Conservation (phyloP, 352 stramenopile species). For the Peronospora tabacina region DNA sequence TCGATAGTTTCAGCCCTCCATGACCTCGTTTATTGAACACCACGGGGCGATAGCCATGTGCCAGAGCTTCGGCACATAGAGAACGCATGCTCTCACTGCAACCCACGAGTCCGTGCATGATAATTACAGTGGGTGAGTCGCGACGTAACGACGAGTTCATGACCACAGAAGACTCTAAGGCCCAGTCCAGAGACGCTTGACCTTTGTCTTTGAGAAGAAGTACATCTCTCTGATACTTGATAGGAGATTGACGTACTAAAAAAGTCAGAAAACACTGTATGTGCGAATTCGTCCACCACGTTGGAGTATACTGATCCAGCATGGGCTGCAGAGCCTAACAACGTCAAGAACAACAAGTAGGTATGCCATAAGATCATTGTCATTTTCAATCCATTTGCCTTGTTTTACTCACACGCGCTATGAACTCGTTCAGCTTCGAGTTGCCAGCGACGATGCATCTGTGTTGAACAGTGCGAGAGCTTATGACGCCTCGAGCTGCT, state of each 20-base stretch:
- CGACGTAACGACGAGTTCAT: constrained; percentile 9
- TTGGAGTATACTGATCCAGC: constrained; percentile 51
- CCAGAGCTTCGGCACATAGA: constrained; percentile 53
- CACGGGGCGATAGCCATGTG: constrained; percentile 59
- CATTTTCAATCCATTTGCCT: constrained; percentile 2
- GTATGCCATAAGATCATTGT: neutral
- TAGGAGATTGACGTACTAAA: constrained; percentile 43
- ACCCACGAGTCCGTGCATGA: constrained; percentile 65
- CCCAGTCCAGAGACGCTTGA: constrained; percentile 66
- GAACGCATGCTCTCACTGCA: constrained; percentile 56
- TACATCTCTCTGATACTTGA: constrained; percentile 58
- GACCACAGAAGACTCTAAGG: constrained; percentile 27
- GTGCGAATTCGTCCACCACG: constrained; percentile 73
- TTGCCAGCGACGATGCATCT: constrained; percentile 53
- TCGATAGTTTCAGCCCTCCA: constrained; percentile 49
- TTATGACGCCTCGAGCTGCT: constrained; percentile 13
- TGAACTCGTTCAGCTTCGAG: constrained; percentile 62
- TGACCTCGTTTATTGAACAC: constrained; percentile 84
- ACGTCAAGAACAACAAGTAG: constrained; percentile 9
- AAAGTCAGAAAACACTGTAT: constrained; percentile 69
- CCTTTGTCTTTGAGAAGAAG: constrained; percentile 52
- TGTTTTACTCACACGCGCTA: constrained; percentile 36
- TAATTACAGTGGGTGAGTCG: constrained; percentile 47
- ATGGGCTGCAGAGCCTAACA: constrained; percentile 37
- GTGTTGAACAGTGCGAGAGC: constrained; percentile 7